Percentiles rank a stretch among this genome's conserved stretches.
Conservation (phyloP, 2,329 filamentous ascomycete species). For the Proliferodiscus dingleyae region DNA sequence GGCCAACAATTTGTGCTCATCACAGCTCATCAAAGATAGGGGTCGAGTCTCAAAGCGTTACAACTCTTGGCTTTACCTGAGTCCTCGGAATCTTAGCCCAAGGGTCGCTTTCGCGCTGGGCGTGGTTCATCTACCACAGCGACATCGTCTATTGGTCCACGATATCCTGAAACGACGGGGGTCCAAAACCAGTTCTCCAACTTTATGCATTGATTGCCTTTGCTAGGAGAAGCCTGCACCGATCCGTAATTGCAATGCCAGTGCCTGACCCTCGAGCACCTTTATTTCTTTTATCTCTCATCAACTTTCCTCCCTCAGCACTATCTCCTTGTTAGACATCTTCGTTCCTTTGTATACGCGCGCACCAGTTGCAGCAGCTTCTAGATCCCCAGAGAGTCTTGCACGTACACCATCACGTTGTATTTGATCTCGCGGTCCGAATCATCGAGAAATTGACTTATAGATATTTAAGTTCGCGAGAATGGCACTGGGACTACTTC, state of each 20-base stretch:
- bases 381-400: not conserved
- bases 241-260: slow-evolving; percentile 19
- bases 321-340: slow-evolving; percentile 2
- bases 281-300: slow-evolving; percentile 4
- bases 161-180: slow-evolving; percentile 19
- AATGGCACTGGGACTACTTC: slow-evolving; percentile 39
- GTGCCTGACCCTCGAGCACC: slow-evolving; percentile 21
- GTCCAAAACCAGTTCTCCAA: slow-evolving; percentile 13
- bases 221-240: slow-evolving; percentile 8
- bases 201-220: slow-evolving; percentile 14
- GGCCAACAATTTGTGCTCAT: not conserved
- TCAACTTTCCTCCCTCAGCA: slow-evolving; percentile 3
- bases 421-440: no score
- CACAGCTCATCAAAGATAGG: not conserved
- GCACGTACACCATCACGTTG: no score
- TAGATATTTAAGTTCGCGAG: slow-evolving; percentile 3
- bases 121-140: not conserved
- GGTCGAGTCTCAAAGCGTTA: no score
- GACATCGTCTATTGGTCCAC: not conserved
- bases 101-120: not conserved
- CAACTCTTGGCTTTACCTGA: no score
- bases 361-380: slow-evolving; percentile 21
- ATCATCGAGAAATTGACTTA: slow-evolving; percentile 2
- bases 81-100: no score
- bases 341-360: slow-evolving; percentile 15